Evolutionary conservation across 1,284 basidiomycete genomes (phyloP).

Genomic region (Rhodotorula sp.): DNA sequence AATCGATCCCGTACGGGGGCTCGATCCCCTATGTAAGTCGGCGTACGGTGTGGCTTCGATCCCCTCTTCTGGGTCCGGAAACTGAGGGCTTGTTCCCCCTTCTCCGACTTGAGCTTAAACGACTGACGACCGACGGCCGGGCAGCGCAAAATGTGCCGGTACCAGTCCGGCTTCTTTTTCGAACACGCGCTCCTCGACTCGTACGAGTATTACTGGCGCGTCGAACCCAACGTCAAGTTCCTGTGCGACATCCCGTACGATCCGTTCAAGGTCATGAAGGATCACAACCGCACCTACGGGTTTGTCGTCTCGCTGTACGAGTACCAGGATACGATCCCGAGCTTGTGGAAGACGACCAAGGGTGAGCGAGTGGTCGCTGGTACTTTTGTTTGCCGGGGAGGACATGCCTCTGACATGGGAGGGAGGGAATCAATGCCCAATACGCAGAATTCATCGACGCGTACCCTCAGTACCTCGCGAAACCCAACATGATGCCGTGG

Average conservation of each 20-base stretch:
- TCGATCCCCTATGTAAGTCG: conserved; percentile 59
- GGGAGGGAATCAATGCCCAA: too few species aligned
- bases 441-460: conserved; percentile 63
- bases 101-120: not conserved
- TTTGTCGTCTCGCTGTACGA: conserved; percentile 64
- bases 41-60: too few species aligned
- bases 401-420: too few species aligned
- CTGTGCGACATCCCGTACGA: conserved; percentile 44
- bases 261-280: conserved; percentile 39
- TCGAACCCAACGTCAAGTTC: conserved; percentile 54
- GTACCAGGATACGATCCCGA: conserved; percentile 72
- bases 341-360: conserved; percentile 60
- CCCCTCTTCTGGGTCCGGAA: too few species aligned
- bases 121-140: too few species aligned
- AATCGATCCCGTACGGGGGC: conserved; percentile 84
- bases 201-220: conserved; percentile 91
- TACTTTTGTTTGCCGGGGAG: too few species aligned
- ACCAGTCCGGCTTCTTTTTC: conserved; percentile 52
- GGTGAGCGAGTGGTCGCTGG: conserved; percentile 6
- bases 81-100: too few species aligned
- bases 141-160: conserved; percentile 77
- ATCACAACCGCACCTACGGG: conserved; percentile 21
- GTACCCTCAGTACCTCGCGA: conserved; percentile 66
- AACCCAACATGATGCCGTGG: conserved; percentile 70
- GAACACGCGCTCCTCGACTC: conserved; percentile 56